Evolutionary conservation across 257 asterid species (phyloP).

Genomic region (Gynochthodes officinalis): DNA sequence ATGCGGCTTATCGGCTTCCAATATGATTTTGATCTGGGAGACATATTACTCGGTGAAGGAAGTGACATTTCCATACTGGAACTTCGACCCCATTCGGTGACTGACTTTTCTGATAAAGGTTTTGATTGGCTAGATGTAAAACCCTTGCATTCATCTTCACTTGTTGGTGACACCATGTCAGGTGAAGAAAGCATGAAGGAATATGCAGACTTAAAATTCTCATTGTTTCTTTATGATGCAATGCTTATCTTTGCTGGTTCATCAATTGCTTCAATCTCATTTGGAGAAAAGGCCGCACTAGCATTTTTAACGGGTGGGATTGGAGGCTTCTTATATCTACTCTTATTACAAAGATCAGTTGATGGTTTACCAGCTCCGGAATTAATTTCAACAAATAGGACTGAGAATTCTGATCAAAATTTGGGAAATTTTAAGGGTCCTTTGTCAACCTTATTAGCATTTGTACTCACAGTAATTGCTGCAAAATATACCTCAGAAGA

Average conservation of each 20-base stretch:
- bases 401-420: slow-evolving; percentile 22
- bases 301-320: slow-evolving; percentile 72
- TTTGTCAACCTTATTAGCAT: slow-evolving; percentile 35
- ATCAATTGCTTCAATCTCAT: slow-evolving; percentile 35
- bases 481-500: slow-evolving; percentile 51
- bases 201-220: slow-evolving; percentile 61
- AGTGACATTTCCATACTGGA: slow-evolving; percentile 68
- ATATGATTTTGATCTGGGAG: slow-evolving; percentile 54
- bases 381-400: slow-evolving; percentile 30
- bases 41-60: slow-evolving; percentile 69
- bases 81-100: slow-evolving; percentile 51
- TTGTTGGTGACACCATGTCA: slow-evolving; percentile 22
- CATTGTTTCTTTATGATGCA: slow-evolving; percentile 61
- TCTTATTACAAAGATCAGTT: slow-evolving; percentile 67
- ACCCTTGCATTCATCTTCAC: slow-evolving; percentile 20
- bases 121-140: slow-evolving; percentile 14
- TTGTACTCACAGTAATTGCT: slow-evolving; percentile 33
- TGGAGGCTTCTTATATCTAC: slow-evolving; percentile 61
- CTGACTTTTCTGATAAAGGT: slow-evolving; percentile 43
- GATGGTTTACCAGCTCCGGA: slow-evolving; percentile 55
- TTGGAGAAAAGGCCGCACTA: slow-evolving; percentile 41
- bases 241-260: slow-evolving; percentile 57
- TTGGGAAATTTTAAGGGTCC: slow-evolving; percentile 44
- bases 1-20: slow-evolving; percentile 27
- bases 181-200: slow-evolving; percentile 82